phyloP scores from a whole-genome alignment of 257 asterid genomes.

The Solanum boliviense region DNA sequence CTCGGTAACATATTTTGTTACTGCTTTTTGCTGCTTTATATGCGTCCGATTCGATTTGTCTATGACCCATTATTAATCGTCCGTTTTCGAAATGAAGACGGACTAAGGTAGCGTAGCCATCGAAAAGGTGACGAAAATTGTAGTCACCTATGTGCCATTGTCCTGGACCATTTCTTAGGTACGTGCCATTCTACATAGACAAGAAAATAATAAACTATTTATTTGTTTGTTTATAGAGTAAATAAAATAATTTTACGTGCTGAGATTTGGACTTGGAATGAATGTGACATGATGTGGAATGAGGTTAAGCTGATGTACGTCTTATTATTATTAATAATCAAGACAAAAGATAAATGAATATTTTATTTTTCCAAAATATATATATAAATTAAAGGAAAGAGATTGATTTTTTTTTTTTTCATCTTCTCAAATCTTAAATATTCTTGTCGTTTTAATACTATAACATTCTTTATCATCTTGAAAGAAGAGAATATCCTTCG shows the following conservation, averaged over 20 bases:
- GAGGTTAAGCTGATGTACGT: not conserved
- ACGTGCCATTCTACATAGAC: slow-evolving; percentile 79
- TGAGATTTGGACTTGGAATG: slow-evolving; percentile 7
- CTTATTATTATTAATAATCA: no score
- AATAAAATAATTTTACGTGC: not conserved
- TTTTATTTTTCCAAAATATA: not conserved
- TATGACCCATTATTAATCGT: slow-evolving; percentile 65
- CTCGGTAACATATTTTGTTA: slow-evolving; percentile 70
- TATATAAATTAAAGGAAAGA: not conserved
- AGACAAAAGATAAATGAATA: not conserved
- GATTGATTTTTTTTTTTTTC: not conserved
- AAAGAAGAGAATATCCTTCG: not conserved
- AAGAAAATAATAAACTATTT: not conserved
- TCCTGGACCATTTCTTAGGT: slow-evolving; percentile 93
- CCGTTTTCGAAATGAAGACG: slow-evolving; percentile 64
- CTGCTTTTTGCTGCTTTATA: slow-evolving; percentile 67
- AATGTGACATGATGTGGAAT: slow-evolving; percentile 7
- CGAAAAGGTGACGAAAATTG: slow-evolving; percentile 88
- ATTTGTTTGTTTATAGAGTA: no score
- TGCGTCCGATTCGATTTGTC: slow-evolving; percentile 83
- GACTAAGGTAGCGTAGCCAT: slow-evolving; percentile 94
- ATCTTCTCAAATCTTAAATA: not conserved
- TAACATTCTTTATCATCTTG: not conserved
- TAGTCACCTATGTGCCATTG: slow-evolving; percentile 85
- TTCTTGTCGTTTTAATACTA: not conserved